Evolutionary conservation across 1,139 yeast genomes (phyloP), one percentile per base, ranked within the genome.

Genomic region (Pichia sp.): DNA sequence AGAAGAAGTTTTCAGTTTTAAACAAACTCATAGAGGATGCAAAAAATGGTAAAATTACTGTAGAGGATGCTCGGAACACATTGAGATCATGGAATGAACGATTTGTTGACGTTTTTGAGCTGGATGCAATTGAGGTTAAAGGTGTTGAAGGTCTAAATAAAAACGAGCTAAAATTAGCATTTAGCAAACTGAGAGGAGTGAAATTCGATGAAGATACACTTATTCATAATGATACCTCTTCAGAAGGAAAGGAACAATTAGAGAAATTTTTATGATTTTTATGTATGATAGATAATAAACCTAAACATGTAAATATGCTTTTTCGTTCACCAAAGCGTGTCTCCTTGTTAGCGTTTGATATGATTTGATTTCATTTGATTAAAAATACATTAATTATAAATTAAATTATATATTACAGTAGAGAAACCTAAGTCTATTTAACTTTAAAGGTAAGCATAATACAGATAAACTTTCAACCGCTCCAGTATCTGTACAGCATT

Each of bases 401-500:
- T 16, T 16, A 16, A 16, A 16, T 16, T 16, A 16, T 16, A 16
- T 16, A 16, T 16, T 16, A 16, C 23, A 16, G 23, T 16, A 16
- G 23, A 16, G 23, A 16, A 16, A 16, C 23, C 23, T 16, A 16
- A 16, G 23, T 16, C 23, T 16, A 16, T 16, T 16, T 16, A 16
- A 16, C 23, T 16, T 16, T 16, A 16, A 16, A 16, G 23, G 23
- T 16, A 16, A 16, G 23, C 23, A 16, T 16, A 16, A 16, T 16
- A 16, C 33, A 8, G 33, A 11, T 31, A 11, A 11, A 31, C 8
- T 8, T 38, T 75, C 80, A 40, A 83, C 76, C 80, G 40, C 84
- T 85, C 97, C 97, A 88, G 54, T 86, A 84, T 62, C 90, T 85
- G 64, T 86, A 88, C 35, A 81, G 68, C 62, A 85, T 94, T 3